A percentile compares a stretch with the other conserved stretches of the same genome.
phyloP scores from a whole-genome alignment of 1,284 basidiomycete species.

The Apiotrichum sp. region DNA sequence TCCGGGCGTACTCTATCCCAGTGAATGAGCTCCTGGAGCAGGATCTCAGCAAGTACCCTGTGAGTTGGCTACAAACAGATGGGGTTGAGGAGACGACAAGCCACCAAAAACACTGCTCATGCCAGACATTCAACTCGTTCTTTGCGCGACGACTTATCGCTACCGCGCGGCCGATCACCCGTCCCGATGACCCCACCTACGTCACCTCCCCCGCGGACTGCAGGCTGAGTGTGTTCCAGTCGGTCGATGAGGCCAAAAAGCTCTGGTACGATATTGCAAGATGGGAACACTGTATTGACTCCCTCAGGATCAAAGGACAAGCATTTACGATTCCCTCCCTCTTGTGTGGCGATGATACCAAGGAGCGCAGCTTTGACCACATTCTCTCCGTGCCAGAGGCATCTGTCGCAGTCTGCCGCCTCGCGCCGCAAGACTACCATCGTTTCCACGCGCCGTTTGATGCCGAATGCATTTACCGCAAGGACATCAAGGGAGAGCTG shows the following conservation, averaged over 20 bases:
- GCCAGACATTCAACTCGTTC: constrained; percentile 69
- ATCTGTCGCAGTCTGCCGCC: constrained; percentile 46
- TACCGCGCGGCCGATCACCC: constrained; percentile 61
- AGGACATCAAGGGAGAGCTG: constrained; percentile 45
- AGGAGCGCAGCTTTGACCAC: constrained; percentile 50
- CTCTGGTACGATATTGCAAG: constrained; percentile 54
- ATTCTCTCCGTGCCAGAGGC: constrained; percentile 13
- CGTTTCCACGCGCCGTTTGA: constrained; percentile 74
- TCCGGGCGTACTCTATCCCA: constrained; percentile 63
- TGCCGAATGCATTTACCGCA: constrained; percentile 54
- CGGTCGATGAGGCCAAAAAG: constrained; percentile 57
- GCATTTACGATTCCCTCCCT: constrained; percentile 63
- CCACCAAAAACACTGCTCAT: neutral
- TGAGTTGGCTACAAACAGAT: constrained; percentile 13
- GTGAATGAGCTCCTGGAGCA: constrained; percentile 61
- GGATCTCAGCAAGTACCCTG: constrained; percentile 56
- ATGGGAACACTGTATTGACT: neutral
- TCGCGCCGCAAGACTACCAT: constrained; percentile 78
- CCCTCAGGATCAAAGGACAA: constrained; percentile 63
- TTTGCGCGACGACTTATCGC: constrained; percentile 65
- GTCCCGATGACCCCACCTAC: constrained; percentile 53
- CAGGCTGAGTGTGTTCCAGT: constrained; percentile 62
- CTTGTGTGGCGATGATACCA: constrained; percentile 52
- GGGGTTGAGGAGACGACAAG: neutral
- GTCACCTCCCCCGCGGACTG: constrained; percentile 70